Base-by-base conservation (phyloP, 2,329 filamentous ascomycete species). In the Fonsecaea nubica region DNA sequence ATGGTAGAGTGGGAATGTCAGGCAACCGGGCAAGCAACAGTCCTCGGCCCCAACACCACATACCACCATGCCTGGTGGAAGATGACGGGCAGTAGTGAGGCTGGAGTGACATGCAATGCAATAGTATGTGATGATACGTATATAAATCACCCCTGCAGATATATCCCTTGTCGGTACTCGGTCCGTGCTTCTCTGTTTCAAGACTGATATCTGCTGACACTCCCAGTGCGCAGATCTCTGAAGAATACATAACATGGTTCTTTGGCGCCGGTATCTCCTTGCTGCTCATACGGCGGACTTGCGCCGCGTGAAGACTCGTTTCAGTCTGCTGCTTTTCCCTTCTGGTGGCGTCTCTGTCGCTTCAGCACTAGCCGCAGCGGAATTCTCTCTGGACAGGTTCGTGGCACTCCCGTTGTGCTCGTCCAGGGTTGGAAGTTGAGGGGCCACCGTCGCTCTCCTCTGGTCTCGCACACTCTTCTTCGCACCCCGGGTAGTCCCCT, bases 301-400 rank as follows among this genome's bases (percentile, higher is more conserved):
- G 18, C 66, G 66, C 40, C 66, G 48, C 33, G 21, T 58, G 30
- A 68, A 68, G 9, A 63, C 66, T 40, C 58, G 56, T 56, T 60
- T 68, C 63, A 68, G 32, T 45, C 55, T 68, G 63, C 56, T 68
- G 40, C 48, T 45, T 50, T 52, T 59, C 33, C 32, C 54, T 38
- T 68, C 62, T 10, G 62, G n/a, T 12, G n/a, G 36, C 18, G 55
- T 32, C 33, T 48, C 5, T 9, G 40, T 38, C n/a, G 35, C 12
- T 7, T 30, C 61, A 21, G 30, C 36, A 9, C 15, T 32, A 2
- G n/a, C 53, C 32, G 21, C 33, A n/a, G 25, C 48, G 7, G 64
- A 58, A 48, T 30, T 62, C 12, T 56, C 35, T 18, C 60, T 38
- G 1, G 60, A 56, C 18, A 62, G n/a, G 13, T 52, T 30, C n/a